phyloP scores from a whole-genome alignment of 1,284 basidiomycete species.

The Coriolopsis trogii region DNA sequence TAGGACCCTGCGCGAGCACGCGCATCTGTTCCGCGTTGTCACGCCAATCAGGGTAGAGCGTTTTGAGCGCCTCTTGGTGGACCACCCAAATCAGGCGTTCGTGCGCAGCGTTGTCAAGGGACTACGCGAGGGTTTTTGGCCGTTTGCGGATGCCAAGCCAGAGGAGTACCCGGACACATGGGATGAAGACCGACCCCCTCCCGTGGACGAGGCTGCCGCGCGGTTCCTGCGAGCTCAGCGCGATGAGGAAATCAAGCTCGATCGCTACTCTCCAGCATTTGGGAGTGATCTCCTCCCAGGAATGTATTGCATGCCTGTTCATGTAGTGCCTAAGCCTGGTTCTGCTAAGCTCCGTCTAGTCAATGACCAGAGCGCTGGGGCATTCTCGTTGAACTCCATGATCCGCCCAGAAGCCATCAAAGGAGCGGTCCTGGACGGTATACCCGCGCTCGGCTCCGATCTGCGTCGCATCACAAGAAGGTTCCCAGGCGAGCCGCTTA shows the following conservation, averaged over 20 bases:
- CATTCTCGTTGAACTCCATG: background rate
- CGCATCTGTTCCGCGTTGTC: background rate
- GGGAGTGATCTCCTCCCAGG: background rate
- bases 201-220: background rate
- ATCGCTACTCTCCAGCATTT: background rate
- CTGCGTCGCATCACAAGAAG: too few species aligned
- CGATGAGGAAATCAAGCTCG: background rate
- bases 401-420: background rate
- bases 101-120: background rate
- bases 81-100: background rate
- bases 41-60: background rate
- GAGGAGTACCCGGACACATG: background rate
- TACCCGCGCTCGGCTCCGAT: background rate
- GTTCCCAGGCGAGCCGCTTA: conserved; percentile 5
- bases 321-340: background rate
- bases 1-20: background rate
- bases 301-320: background rate
- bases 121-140: background rate
- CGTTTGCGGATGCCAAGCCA: background rate
- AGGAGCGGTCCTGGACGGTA: background rate
- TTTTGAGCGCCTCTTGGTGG: background rate
- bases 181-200: background rate
- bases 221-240: background rate
- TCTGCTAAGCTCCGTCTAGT: background rate
- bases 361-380: background rate